Evolutionary conservation across 2,329 filamentous ascomycete genomes (phyloP).

Genomic region (Sporothrix phasma): DNA sequence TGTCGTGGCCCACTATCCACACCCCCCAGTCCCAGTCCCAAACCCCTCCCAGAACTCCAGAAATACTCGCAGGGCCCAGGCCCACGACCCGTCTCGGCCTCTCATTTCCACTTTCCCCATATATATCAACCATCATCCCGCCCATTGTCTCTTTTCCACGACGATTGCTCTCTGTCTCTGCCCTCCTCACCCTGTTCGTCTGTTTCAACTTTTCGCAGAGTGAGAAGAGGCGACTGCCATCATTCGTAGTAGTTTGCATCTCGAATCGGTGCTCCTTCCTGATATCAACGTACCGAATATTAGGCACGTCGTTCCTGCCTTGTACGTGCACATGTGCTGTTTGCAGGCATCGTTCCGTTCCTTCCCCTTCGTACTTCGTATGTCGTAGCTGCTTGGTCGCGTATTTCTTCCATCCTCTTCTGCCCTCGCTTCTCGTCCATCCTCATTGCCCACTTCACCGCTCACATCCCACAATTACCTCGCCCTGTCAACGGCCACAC

Average conservation of each 20-base stretch:
- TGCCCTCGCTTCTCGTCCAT: not conserved
- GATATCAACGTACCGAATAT: not conserved
- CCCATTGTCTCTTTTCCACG: conserved; percentile 2
- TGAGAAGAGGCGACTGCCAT: not conserved
- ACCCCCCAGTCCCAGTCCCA: conserved; percentile 6
- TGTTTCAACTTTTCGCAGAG: not conserved
- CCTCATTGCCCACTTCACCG: not conserved
- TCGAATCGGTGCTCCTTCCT: not conserved
- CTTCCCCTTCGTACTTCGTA: not conserved
- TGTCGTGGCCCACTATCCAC: not conserved
- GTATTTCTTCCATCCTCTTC: not conserved
- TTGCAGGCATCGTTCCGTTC: too few species aligned
- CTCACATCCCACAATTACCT: not conserved
- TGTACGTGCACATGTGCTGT: not conserved
- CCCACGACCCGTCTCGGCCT: conserved; percentile 15
- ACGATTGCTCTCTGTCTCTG: not conserved
- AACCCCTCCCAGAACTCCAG: not conserved
- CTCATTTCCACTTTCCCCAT: conserved; percentile 16
- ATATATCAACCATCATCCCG: conserved; percentile 13
- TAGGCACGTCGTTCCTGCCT: not conserved
- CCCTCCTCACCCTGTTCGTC: not conserved
- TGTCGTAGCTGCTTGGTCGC: not conserved
- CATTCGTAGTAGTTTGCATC: not conserved
- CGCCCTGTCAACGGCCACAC: not conserved
- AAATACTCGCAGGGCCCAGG: not conserved